A percentile compares a stretch with the other conserved stretches of the same genome.
These are phyloP conservation scores for Musa balbisiana DNA, from an alignment of 202 grass and related monocot genomes.

Conservation along the genomic window DNA sequence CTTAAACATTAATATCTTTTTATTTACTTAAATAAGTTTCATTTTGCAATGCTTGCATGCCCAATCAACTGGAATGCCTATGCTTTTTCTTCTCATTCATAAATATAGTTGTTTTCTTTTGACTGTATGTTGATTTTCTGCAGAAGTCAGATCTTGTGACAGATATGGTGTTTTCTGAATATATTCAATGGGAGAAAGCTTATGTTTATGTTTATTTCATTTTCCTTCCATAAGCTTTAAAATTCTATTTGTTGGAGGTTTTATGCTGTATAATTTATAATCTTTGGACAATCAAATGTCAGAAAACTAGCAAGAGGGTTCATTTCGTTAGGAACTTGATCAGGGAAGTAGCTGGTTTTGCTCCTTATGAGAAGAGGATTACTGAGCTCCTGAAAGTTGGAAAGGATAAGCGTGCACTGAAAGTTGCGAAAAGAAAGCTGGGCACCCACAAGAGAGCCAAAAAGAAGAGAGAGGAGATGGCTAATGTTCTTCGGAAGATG, in stretches of 20 bases:
- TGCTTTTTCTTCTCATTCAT: no score
- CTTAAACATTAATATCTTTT: no score
- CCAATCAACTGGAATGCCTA: no score
- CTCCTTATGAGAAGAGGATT: conserved; percentile 24
- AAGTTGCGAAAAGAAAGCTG: conserved; percentile 16
- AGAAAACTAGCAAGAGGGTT: conserved; percentile 26
- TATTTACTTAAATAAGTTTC: no score
- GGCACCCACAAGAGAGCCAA: conserved; percentile 23
- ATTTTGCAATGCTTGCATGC: no score
- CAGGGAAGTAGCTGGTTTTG: conserved; percentile 18
- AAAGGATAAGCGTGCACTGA: conserved; percentile 18
- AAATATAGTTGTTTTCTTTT: no score
- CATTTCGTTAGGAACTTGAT: conserved; percentile 20
- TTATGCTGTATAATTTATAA: neutral
- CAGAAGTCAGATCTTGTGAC: no score
- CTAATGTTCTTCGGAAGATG: conserved; percentile 24
- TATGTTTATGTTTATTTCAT: no score
- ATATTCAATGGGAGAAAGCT: no score
- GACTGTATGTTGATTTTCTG: no score
- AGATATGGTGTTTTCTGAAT: no score
- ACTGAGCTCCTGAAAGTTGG: conserved; percentile 22
- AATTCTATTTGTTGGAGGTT: neutral
- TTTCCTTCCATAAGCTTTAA: no score
- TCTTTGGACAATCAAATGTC: neutral
- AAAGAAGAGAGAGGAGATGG: conserved; percentile 21